Conservation (phyloP, 2,329 filamentous ascomycete species). For the Trichoderma endophyticum region DNA sequence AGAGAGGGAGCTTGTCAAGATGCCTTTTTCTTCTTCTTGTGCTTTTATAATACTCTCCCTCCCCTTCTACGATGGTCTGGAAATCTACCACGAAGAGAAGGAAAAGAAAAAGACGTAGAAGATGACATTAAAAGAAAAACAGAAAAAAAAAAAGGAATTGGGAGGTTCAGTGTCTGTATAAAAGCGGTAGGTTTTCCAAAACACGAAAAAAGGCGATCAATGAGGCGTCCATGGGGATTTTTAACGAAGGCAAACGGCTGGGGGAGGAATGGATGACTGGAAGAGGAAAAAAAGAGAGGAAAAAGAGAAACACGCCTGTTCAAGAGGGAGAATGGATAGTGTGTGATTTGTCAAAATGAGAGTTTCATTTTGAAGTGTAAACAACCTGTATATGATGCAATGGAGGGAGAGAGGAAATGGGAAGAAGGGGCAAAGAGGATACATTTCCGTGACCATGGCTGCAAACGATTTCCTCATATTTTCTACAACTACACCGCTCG, state of each 20-base stretch:
- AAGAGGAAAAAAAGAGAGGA: not conserved
- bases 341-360: not conserved
- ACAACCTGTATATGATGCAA: constrained; percentile 19
- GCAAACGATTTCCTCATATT: constrained; percentile 12
- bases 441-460: not conserved
- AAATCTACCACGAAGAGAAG: not conserved
- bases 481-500: constrained; percentile 19
- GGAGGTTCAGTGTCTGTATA: not conserved
- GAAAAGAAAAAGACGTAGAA: not conserved
- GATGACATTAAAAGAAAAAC: not conserved
- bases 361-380: constrained; percentile 13
- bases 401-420: not conserved
- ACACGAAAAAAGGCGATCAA: not conserved
- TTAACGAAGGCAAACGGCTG: not conserved
- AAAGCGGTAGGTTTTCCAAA: not conserved
- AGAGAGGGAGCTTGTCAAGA: not conserved
- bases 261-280: not conserved
- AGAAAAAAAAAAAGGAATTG: not conserved
- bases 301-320: not conserved
- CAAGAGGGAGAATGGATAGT: not conserved
- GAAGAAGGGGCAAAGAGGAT: not conserved
- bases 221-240: constrained; percentile 15
- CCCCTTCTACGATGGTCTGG: not conserved
- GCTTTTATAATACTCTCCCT: not conserved
- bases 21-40: not conserved